Conservation (phyloP, 768 basidiomycete species). For the Podaxis rugospora region DNA sequence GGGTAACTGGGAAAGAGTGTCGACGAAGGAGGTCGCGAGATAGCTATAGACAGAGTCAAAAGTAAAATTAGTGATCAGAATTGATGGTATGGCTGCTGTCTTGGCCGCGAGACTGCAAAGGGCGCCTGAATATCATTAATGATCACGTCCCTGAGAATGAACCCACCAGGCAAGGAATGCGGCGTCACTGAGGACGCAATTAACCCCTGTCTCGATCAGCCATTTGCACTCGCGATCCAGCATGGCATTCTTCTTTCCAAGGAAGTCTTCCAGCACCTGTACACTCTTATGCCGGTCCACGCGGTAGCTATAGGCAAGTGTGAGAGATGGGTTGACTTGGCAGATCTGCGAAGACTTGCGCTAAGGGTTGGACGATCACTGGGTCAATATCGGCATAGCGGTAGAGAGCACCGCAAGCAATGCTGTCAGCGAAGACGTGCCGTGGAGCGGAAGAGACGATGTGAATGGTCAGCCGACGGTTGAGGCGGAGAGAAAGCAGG, state of each 20-base stretch:
- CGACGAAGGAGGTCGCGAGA: slow-evolving; percentile 54
- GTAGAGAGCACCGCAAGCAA: slow-evolving; percentile 60
- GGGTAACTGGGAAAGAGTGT: slow-evolving; percentile 24
- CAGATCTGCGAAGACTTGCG: slow-evolving; percentile 39
- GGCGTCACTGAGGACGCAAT: slow-evolving; percentile 71
- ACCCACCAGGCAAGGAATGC: slow-evolving; percentile 74
- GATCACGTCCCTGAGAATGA: background rate
- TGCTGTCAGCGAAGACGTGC: slow-evolving; percentile 64
- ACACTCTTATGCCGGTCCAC: slow-evolving; percentile 73
- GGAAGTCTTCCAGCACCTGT: slow-evolving; percentile 54
- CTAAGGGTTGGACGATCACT: slow-evolving; percentile 76
- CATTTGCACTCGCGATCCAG: slow-evolving; percentile 53
- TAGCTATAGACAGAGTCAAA: slow-evolving; percentile 84
- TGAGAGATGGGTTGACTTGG: slow-evolving; percentile 3
- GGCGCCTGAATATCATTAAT: background rate
- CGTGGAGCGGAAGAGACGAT: slow-evolving; percentile 74
- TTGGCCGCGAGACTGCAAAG: slow-evolving; percentile 60
- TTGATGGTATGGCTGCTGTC: slow-evolving; percentile 57
- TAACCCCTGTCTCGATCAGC: slow-evolving; percentile 45
- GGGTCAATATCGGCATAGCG: slow-evolving; percentile 74
- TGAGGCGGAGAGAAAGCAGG: slow-evolving; percentile 41
- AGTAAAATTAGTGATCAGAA: slow-evolving; percentile 78
- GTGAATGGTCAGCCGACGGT: slow-evolving; percentile 42
- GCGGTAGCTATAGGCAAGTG: slow-evolving; percentile 43
- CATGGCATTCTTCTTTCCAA: slow-evolving; percentile 49